phyloP scores from a whole-genome alignment of 495 filamentous ascomycete genomes.

The Penicillium canariense region DNA sequence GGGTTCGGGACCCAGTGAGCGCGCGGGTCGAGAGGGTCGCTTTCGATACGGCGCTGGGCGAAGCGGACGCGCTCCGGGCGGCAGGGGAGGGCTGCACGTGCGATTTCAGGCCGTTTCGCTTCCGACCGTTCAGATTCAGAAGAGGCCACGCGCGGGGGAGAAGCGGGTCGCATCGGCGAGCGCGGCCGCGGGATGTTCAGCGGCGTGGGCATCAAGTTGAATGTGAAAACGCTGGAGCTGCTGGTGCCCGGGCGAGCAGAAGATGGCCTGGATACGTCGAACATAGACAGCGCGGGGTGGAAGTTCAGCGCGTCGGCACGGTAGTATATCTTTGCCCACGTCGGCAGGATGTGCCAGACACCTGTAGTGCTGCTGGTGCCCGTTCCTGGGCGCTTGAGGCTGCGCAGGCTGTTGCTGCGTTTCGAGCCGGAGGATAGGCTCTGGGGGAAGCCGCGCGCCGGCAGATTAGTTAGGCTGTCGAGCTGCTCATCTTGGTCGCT shows the following conservation, averaged over 20 bases:
- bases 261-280: conserved; percentile 33
- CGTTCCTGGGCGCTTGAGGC: conserved; percentile 39
- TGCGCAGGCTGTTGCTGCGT: conserved; percentile 39
- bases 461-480: conserved; percentile 44
- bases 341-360: conserved; percentile 52
- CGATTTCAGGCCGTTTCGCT: no score
- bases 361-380: conserved; percentile 50
- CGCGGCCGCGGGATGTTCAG: conserved; percentile 24
- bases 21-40: conserved; percentile 45
- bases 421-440: conserved; percentile 38
- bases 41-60: conserved; percentile 25
- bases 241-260: conserved; percentile 30
- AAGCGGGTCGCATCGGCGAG: conserved; percentile 2
- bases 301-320: conserved; percentile 31
- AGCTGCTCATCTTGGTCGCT: conserved; percentile 36
- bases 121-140: no score
- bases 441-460: conserved; percentile 32
- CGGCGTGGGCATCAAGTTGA: conserved; percentile 32
- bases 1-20: conserved; percentile 41
- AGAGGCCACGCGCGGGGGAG: not conserved
- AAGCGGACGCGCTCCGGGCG: conserved; percentile 7
- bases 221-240: conserved; percentile 33
- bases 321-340: conserved; percentile 51
- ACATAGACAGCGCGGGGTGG: conserved; percentile 33
- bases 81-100: not conserved